Conservation (phyloP, 2,329 filamentous ascomycete species). For the Corniculantispora saksenae region DNA sequence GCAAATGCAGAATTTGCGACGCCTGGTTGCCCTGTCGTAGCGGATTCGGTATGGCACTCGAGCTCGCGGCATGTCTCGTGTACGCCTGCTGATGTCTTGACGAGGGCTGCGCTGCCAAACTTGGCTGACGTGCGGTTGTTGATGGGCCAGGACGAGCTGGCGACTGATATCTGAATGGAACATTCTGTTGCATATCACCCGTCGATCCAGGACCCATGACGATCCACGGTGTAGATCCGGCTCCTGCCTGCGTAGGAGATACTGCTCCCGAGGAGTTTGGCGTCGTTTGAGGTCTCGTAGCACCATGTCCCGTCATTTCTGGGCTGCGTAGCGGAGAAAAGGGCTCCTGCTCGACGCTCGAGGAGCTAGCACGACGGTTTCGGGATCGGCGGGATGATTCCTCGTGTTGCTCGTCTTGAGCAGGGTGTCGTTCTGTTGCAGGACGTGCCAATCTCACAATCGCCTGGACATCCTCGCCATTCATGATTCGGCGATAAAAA, state of each 20-base stretch:
- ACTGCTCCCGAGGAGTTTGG: neutral
- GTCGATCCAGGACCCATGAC: neutral
- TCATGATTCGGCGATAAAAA: slow-evolving; percentile 4
- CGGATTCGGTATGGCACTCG: neutral
- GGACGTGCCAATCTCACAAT: neutral
- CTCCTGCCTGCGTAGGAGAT: neutral
- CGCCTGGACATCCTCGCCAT: neutral
- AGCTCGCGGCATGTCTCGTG: neutral
- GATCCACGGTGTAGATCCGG: neutral
- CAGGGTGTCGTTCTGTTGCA: neutral
- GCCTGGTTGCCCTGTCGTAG: neutral
- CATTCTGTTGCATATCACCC: neutral
- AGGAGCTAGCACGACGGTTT: slow-evolving; percentile 7
- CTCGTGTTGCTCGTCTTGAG: neutral
- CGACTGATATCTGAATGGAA: slow-evolving; percentile 3
- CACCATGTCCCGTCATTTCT: neutral
- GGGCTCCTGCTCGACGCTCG: neutral
- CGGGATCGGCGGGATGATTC: neutral
- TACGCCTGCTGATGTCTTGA: neutral
- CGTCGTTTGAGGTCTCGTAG: neutral
- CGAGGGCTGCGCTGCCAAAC: neutral
- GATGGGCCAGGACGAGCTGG: neutral
- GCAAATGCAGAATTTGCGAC: too few relatives aligned
- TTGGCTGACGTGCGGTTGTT: neutral
- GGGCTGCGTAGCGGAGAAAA: neutral